Conservation (phyloP, 495 filamentous ascomycete species). For the Chaetomium fimeti region DNA sequence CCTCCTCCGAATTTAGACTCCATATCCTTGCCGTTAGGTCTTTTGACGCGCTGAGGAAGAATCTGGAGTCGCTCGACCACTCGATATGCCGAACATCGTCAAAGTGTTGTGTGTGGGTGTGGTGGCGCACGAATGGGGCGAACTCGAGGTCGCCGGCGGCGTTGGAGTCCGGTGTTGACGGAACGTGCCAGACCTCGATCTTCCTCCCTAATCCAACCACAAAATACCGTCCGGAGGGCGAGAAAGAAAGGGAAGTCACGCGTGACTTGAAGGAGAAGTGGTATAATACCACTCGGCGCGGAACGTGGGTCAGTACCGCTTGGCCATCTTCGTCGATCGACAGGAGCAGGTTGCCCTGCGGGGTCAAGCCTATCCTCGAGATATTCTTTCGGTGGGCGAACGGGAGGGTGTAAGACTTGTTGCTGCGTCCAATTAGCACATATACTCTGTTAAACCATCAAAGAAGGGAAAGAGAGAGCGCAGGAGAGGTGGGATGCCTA, state of each 20-base stretch:
- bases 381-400: slow-evolving; percentile 95
- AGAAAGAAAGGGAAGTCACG: slow-evolving; percentile 83
- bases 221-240: slow-evolving; percentile 86
- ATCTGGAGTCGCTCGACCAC: slow-evolving; percentile 93
- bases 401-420: slow-evolving; percentile 92
- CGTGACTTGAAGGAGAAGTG: slow-evolving; percentile 89
- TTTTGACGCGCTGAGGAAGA: slow-evolving; percentile 86
- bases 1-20: slow-evolving; percentile 83
- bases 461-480: no score
- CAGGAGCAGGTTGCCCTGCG: slow-evolving; percentile 84
- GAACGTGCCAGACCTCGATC: slow-evolving; percentile 93
- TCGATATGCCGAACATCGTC: slow-evolving; percentile 80
- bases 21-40: slow-evolving; percentile 92
- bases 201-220: slow-evolving; percentile 79
- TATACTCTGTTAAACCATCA: no score
- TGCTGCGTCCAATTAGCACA: slow-evolving; percentile 55
- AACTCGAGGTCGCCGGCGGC: slow-evolving; percentile 85
- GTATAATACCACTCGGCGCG: slow-evolving; percentile 78
- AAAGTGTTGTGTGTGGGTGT: slow-evolving; percentile 82
- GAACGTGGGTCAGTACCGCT: slow-evolving; percentile 86
- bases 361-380: slow-evolving; percentile 78
- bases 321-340: slow-evolving; percentile 92
- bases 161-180: slow-evolving; percentile 74
- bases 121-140: slow-evolving; percentile 87
- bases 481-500: slow-evolving; percentile 38